Evolutionary conservation across 2,329 filamentous ascomycete genomes (phyloP), one percentile per base, ranked within the genome.

Genomic region (Phaeophleospora eucalypticola): DNA sequence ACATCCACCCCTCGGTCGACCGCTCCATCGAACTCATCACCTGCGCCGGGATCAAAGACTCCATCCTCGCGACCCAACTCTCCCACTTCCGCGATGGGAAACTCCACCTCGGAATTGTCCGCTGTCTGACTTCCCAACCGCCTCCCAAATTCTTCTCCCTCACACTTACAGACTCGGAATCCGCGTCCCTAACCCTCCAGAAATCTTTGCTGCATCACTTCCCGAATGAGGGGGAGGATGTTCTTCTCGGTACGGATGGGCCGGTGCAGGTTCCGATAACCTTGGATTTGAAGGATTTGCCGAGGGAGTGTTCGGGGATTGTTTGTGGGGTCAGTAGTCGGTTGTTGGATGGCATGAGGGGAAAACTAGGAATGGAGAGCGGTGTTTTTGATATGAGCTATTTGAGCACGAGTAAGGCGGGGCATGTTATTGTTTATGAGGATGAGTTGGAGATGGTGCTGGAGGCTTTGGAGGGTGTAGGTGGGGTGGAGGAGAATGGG

Each of bases 271-370:
- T 94, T 1, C 89, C 93, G 1, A 93, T 98, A 58, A 91, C 89
- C 48, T 77, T 98, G 3, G 89, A 97, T 59, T 76, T 98, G 19
- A 82, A 81, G 16, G 82, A 81, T 35, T 72, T 97, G 34, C 87
- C 91, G 0, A 77, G 91, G 35, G 89, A 95, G 66, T 89, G 89
- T 6, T 95, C 90, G 0, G 91, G 91, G 17, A 96, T 98, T 48
- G 89, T 98, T 3, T 96, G 90, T 58, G 91, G 93, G 20, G 88
- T 98, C 2, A 90, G 91, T 0, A 88, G 89, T 19, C 79, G 83
- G 45, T 74, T 97, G 20, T 86, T 89, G 1, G 81, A 86, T 41
- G 86, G 87, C 37, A 83, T 88, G 33, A 60, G 49, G 72, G 49
- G 64, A 54, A 15, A 61, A 60, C 39, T 64, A 53, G 43, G 76